phyloP scores from a whole-genome alignment of 768 basidiomycete species.

The Xanthoconium purpureum region DNA sequence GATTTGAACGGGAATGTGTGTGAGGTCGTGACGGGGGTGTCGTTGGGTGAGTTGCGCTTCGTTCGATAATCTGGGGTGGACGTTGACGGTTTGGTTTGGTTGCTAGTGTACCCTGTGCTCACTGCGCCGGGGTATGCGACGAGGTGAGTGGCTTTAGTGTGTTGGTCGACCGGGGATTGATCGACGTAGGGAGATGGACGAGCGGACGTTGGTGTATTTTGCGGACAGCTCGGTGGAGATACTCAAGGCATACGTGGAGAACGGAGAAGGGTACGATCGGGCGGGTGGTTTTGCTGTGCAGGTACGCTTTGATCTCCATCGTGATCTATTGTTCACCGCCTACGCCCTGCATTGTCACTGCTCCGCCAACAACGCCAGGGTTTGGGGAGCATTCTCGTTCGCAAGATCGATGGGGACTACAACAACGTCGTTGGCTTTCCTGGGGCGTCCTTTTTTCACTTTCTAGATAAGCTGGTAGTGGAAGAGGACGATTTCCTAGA shows the following conservation, averaged over 20 bases:
- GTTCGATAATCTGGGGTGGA: neutral
- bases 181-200: conserved; percentile 66
- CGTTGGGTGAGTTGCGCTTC: conserved; percentile 53
- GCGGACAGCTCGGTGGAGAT: conserved; percentile 56
- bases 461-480: conserved; percentile 64
- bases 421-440: conserved; percentile 94
- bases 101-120: conserved; percentile 67
- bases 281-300: conserved; percentile 96
- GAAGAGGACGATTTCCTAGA: conserved; percentile 73
- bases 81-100: neutral
- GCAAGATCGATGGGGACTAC: conserved; percentile 87
- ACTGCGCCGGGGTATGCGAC: conserved; percentile 73
- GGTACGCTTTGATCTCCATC: conserved; percentile 36
- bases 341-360: too few relatives aligned
- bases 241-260: conserved; percentile 78
- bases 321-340: too few relatives aligned
- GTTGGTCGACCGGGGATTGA: neutral
- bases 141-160: conserved; percentile 40
- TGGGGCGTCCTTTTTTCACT: conserved; percentile 76
- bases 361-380: conserved; percentile 45
- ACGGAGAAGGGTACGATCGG: conserved; percentile 80
- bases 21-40: conserved; percentile 90
- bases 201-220: conserved; percentile 78
- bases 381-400: conserved; percentile 73
- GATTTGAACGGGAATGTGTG: conserved; percentile 85